Base-by-base conservation (phyloP, 192 early-diverging fungal species). In the Gamsiella multidivaricata region DNA sequence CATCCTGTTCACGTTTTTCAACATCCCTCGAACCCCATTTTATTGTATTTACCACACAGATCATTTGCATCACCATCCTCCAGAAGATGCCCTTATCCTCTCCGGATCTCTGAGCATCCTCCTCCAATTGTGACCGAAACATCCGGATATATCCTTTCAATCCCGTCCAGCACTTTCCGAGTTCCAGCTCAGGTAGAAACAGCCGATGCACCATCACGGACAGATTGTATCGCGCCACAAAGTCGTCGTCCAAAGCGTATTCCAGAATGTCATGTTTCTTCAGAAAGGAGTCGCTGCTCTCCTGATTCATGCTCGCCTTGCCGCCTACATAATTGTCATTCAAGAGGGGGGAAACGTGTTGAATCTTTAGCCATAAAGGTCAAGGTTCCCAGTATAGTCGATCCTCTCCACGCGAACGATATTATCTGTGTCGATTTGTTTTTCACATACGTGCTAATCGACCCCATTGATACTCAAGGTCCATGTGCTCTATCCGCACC, bases 261-360 rank as follows among this genome's bases (percentile, higher is more conserved):
- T 69, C 67, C 26, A 69, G 29, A n/a, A 60, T 60, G 41, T 69
- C 56, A 26, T 56, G 56, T 12, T 59, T 69, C 20, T 69, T 32
- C 7, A 69, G 57, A 20, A 60, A 69, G 8, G 22, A n/a, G 20
- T 58, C 45, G 11, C 11, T 28, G n/a, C 26, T 37, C 18, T 14
- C 5, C 36, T 31, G 14, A 53, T 26, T 4, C 20, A 39, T 32
- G 29, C 11, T 26, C 1, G 41, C 49, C 33, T 69, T 56, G 22
- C 65, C 54, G 28, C 54, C 65, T 69, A 9, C n/a, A 50, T 62
- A 33, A n/a, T n/a, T n/a, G n/a, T n/a, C n/a, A n/a, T n/a, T n/a
- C n/a, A n/a, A n/a, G n/a, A n/a, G n/a, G n/a, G n/a, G n/a, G n/a
- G n/a, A n/a, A n/a, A n/a, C n/a, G n/a, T n/a, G n/a, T n/a, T n/a